Base-by-base conservation (phyloP, 257 asterid species). In the Solanum tarapatanum region DNA sequence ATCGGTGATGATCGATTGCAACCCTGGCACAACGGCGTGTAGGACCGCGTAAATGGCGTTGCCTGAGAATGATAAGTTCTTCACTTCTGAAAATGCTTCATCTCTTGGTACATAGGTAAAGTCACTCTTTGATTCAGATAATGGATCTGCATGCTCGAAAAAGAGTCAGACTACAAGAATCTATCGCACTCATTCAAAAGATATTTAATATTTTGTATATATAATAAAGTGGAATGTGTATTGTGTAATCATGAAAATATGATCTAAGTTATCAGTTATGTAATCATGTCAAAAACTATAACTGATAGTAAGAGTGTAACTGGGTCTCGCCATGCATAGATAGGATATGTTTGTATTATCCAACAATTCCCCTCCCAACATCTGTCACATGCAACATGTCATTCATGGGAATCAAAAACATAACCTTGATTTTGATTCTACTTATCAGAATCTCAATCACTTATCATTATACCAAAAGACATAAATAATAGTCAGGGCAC, bases 51-150 rank as follows among this genome's bases (percentile, higher is more conserved):
- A 89, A 1, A 95, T 1, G 2, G 95, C 80, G 41, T 92, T 94
- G 19, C 88, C 93, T 0, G 77, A 23, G 93, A 94, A 93, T 6
- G 92, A 73, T 83, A 16, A 1, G 35, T 75, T 73, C 91, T 95
- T 95, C 13, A 93, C 88, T 85, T 93, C 93, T 2, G 96, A 87
- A 68, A 95, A 94, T 4, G 91, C 91, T 77, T 94, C 98, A 83
- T 94, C 98, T 84, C 98, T 92, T 14, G 98, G 98, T 62, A 95
- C 95, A 62, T 95, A 95, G 0, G 89, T 24, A 19, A 0, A 1
- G 5, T 7, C 0, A 43, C 86, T 30, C 88, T 93, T 92, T 1
- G 94, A 32, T 90, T 94, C 98, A 0, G 96, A 92, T 66, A 87
- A 83, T 28, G 95, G 93, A 90, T 95, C 98, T 93, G 88, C 88